A percentile compares a stretch with the other conserved stretches of the same genome.
Conservation (phyloP, 2,329 filamentous ascomycete genomes). For the Cladosporium sp. region DNA sequence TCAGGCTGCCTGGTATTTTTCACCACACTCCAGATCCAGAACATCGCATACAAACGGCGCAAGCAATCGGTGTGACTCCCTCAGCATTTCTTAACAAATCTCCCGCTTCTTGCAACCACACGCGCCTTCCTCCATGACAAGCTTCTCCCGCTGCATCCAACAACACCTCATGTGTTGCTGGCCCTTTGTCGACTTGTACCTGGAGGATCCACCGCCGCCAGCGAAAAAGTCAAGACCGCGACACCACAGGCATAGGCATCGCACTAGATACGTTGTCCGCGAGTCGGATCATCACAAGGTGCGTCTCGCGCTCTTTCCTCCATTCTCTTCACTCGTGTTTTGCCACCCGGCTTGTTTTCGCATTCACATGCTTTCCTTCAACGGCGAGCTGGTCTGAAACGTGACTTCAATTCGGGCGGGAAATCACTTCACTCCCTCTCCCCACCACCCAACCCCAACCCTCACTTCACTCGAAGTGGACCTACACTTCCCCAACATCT, state of each 20-base stretch:
- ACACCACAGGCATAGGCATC: slow-evolving; percentile 3
- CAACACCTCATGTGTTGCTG: slow-evolving; percentile 22
- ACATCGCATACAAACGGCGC: no score
- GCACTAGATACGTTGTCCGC: background rate
- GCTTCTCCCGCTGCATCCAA: slow-evolving; percentile 4
- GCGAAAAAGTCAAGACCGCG: slow-evolving; percentile 15
- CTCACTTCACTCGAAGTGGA: background rate
- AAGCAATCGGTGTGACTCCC: no score
- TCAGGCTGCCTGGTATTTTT: no score
- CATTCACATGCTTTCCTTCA: slow-evolving; percentile 5
- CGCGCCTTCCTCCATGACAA: slow-evolving; percentile 1
- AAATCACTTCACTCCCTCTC: slow-evolving; percentile 12
- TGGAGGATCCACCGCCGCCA: slow-evolving; percentile 22
- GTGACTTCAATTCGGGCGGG: slow-evolving; percentile 4
- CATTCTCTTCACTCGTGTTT: background rate
- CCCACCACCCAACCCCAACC: background rate
- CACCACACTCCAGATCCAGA: no score
- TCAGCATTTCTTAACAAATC: no score
- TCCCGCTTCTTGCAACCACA: no score
- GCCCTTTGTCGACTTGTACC: slow-evolving; percentile 27
- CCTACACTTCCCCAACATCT: background rate
- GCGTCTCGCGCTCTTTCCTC: background rate
- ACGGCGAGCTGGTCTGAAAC: background rate
- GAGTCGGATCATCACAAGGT: background rate
- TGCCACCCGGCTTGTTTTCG: background rate